Evolutionary conservation across 768 basidiomycete species (phyloP).

Genomic region (Leccinum subtestaceum): DNA sequence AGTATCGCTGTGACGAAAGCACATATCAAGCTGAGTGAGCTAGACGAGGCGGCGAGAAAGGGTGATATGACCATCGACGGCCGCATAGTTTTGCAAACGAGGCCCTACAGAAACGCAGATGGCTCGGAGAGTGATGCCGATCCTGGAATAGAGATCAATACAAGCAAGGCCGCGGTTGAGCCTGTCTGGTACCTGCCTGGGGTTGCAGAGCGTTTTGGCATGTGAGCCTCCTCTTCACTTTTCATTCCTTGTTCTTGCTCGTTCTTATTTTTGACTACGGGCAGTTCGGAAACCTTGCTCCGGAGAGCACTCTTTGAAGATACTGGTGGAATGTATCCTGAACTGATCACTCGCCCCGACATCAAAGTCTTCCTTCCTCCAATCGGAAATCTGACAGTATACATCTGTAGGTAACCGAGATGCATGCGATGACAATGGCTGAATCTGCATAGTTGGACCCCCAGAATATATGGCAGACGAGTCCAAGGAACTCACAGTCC

Average conservation of each 20-base stretch:
- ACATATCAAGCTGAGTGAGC: slow-evolving; percentile 91
- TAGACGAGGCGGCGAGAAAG: slow-evolving; percentile 75
- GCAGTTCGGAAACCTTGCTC: slow-evolving; percentile 76
- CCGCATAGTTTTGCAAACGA: slow-evolving; percentile 71
- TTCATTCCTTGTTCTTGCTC: not conserved
- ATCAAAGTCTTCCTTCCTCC: slow-evolving; percentile 96
- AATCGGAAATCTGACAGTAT: slow-evolving; percentile 87
- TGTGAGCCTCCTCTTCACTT: slow-evolving; percentile 48
- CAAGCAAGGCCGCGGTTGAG: slow-evolving; percentile 94
- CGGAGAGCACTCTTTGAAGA: slow-evolving; percentile 95
- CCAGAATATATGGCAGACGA: slow-evolving; percentile 75
- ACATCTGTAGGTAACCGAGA: slow-evolving; percentile 64
- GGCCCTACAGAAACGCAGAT: slow-evolving; percentile 60
- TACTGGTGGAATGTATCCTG: slow-evolving; percentile 94
- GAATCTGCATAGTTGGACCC: slow-evolving; percentile 61
- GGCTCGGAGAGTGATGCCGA: slow-evolving; percentile 53
- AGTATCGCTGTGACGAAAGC: slow-evolving; percentile 92
- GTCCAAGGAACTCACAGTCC: slow-evolving; percentile 77
- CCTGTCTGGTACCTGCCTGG: slow-evolving; percentile 96
- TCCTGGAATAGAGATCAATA: slow-evolving; percentile 82
- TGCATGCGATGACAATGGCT: not conserved
- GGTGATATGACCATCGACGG: slow-evolving; percentile 80
- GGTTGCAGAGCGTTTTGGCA: slow-evolving; percentile 89
- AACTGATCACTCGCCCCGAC: slow-evolving; percentile 91
- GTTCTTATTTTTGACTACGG: not conserved